A percentile compares a stretch with the other conserved stretches of the same genome.
These are phyloP conservation scores for Fragilaria crotonensis DNA, from an alignment of 108 stramenopile species.

Conservation along the genomic window DNA sequence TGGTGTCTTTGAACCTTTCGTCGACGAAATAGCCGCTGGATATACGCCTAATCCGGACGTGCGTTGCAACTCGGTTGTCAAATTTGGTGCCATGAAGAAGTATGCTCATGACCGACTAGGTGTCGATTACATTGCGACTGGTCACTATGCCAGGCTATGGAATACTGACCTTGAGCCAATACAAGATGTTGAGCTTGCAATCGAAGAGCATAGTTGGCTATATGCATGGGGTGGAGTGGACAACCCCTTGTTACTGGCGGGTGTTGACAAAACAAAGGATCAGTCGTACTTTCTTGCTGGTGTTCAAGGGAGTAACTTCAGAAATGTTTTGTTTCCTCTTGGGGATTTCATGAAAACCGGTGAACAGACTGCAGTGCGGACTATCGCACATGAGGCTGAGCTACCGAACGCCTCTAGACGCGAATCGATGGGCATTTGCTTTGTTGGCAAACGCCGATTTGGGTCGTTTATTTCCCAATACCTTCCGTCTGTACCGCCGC, in stretches of 20 bases:
- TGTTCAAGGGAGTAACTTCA: constrained; percentile 53
- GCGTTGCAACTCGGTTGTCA: constrained; percentile 86
- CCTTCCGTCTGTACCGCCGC: constrained; percentile 27
- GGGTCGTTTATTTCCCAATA: constrained; percentile 82
- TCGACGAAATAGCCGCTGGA: constrained; percentile 40
- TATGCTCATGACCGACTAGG: constrained; percentile 42
- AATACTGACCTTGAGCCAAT: constrained; percentile 15
- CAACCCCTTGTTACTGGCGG: constrained; percentile 61
- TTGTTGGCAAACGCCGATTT: constrained; percentile 90
- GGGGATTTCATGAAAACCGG: constrained; percentile 63
- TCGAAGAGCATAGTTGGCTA: constrained; percentile 2
- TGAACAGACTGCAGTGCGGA: constrained; percentile 53
- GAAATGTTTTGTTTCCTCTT: constrained; percentile 81
- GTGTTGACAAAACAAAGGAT: constrained; percentile 86
- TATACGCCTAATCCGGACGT: constrained; percentile 90
- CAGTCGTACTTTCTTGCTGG: constrained; percentile 92
- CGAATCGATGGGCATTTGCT: constrained; percentile 95
- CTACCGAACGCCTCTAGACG: constrained; percentile 79
- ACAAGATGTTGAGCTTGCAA: neutral
- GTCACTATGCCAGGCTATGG: constrained; percentile 87
- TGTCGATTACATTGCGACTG: constrained; percentile 74
- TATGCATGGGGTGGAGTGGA: neutral
- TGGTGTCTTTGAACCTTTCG: constrained; percentile 86
- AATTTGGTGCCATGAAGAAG: constrained; percentile 85
- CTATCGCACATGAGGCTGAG: constrained; percentile 55